Evolutionary conservation across 2,329 filamentous ascomycete genomes (phyloP).

Genomic region (Phyllosticta capitalensis): DNA sequence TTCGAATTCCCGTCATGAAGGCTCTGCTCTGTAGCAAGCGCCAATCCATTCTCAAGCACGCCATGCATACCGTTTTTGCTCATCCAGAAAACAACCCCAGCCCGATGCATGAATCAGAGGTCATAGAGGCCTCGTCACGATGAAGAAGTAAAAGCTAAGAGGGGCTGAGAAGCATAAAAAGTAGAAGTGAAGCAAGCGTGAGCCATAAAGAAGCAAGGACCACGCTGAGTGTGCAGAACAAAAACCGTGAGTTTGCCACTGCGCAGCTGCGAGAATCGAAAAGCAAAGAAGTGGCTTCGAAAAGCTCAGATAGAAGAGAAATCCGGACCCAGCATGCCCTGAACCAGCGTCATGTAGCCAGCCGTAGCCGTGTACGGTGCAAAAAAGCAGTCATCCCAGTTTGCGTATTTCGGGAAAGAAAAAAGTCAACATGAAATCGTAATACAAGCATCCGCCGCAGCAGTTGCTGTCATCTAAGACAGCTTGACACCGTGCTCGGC

Average conservation of each 20-base stretch:
- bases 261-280: background rate
- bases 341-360: background rate
- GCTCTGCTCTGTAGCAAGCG: background rate
- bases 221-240: background rate
- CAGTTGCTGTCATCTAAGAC: background rate
- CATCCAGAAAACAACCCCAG: background rate
- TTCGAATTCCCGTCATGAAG: background rate
- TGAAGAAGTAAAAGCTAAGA: background rate
- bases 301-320: background rate
- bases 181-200: background rate
- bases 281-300: background rate
- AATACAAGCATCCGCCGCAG: background rate
- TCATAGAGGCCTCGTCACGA: constrained; percentile 2
- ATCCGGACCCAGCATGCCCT: background rate
- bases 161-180: background rate
- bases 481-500: background rate
- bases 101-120: constrained; percentile 8
- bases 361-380: background rate
- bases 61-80: background rate
- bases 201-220: background rate
- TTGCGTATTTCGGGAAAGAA: background rate
- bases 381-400: background rate
- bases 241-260: background rate
- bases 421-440: background rate
- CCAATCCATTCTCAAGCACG: background rate